Evolutionary conservation across 768 basidiomycete genomes (phyloP).

Genomic region (Collybia nuda): DNA sequence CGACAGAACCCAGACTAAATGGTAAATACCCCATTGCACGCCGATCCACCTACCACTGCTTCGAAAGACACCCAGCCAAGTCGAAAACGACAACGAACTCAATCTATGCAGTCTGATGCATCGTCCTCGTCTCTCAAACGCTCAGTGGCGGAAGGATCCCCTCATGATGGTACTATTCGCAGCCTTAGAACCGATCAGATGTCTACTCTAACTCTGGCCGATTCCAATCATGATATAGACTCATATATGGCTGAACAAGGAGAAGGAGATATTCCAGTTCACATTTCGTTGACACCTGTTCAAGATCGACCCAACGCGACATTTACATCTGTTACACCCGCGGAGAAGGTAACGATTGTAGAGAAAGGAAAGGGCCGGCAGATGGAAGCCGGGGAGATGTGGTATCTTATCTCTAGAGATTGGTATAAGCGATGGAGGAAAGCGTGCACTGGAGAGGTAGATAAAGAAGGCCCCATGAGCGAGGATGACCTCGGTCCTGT

Average conservation of each 20-base stretch:
- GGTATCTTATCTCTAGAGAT: constrained; percentile 69
- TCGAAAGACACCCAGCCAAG: constrained; percentile 36
- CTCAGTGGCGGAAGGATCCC: constrained; percentile 66
- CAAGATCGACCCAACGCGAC: constrained; percentile 19
- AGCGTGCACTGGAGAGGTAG: constrained; percentile 65
- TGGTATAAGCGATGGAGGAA: constrained; percentile 81
- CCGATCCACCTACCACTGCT: constrained; percentile 43
- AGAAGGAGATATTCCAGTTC: constrained; percentile 33
- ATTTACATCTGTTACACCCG: constrained; percentile 27
- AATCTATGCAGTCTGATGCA: constrained; percentile 71
- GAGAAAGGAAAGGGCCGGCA: constrained; percentile 40
- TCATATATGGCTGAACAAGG: constrained; percentile 64
- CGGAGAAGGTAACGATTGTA: constrained; percentile 53
- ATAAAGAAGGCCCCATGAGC: constrained; percentile 64
- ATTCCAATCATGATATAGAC: constrained; percentile 61
- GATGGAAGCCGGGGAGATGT: constrained; percentile 68
- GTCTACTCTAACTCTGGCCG: constrained; percentile 39
- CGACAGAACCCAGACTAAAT: constrained; percentile 27
- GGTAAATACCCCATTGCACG: constrained; percentile 46
- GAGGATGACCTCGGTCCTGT: constrained; percentile 72
- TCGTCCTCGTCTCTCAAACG: constrained; percentile 80
- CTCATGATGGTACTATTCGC: constrained; percentile 37
- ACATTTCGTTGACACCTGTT: constrained; percentile 21
- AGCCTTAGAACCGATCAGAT: constrained; percentile 41
- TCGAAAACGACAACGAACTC: constrained; percentile 74